Conservation (phyloP, 495 filamentous ascomycete species). For the Neurospora discreta region DNA sequence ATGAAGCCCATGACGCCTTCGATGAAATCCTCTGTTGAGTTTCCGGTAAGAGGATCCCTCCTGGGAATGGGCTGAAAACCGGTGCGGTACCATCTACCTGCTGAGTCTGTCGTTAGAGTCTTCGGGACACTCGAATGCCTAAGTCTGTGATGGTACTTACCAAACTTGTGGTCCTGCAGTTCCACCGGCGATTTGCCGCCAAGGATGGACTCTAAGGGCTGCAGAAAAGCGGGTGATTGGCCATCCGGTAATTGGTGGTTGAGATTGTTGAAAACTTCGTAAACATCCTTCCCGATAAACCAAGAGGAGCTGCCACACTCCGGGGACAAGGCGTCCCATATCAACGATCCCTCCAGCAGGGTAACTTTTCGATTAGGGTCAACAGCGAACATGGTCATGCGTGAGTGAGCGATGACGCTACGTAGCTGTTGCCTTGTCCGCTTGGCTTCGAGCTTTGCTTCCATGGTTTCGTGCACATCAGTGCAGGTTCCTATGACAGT, state of each 20-base stretch:
- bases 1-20: constrained; percentile 58
- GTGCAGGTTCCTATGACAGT: constrained; percentile 40
- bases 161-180: constrained; percentile 38
- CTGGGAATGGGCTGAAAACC: constrained; percentile 48
- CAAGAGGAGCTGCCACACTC: constrained; percentile 14
- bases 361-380: constrained; percentile 45
- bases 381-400: constrained; percentile 57
- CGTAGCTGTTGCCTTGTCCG: constrained; percentile 50
- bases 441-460: constrained; percentile 47
- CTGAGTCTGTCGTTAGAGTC: constrained; percentile 15
- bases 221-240: constrained; percentile 34
- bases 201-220: constrained; percentile 47
- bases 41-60: constrained; percentile 34
- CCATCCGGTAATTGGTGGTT: constrained; percentile 20
- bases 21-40: constrained; percentile 34
- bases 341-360: constrained; percentile 51
- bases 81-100: constrained; percentile 51
- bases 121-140: not conserved
- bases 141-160: constrained; percentile 9
- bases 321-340: constrained; percentile 31
- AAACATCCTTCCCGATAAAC: constrained; percentile 47
- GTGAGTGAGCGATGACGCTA: constrained; percentile 55
- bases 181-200: constrained; percentile 38
- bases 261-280: constrained; percentile 42
- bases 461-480: constrained; percentile 54